Percentiles rank a stretch among this genome's conserved stretches.
These are phyloP conservation scores for Vaccinium vitisidaea DNA, from an alignment of 148 eudicot genomes.

Conservation along the genomic window DNA sequence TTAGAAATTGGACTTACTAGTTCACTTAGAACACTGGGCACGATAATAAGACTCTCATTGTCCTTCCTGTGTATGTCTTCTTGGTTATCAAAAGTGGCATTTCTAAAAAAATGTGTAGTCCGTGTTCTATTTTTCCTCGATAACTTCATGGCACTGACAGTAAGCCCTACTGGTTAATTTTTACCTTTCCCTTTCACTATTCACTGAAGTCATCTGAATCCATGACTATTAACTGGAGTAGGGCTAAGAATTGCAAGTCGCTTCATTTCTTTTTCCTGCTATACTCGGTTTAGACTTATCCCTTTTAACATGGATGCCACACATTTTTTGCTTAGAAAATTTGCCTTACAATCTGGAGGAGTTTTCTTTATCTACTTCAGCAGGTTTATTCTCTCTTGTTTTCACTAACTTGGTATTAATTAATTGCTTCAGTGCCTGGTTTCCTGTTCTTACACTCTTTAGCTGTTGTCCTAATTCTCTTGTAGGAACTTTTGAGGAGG, in stretches of 20 bases:
- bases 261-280: not conserved
- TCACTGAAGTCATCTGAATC: not conserved
- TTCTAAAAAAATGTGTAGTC: not conserved
- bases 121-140: no score
- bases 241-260: not conserved
- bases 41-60: not conserved
- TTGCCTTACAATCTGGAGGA: not conserved
- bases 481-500: slow-evolving; percentile 73
- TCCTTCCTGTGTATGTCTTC: not conserved
- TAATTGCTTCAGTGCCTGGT: not conserved
- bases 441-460: not conserved
- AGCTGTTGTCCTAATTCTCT: slow-evolving; percentile 1
- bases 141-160: no score
- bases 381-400: not conserved
- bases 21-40: no score
- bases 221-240: not conserved
- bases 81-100: not conserved
- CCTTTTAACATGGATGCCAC: not conserved
- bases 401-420: not conserved
- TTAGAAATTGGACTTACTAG: not conserved
- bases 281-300: not conserved
- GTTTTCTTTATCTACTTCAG: not conserved
- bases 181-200: not conserved
- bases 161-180: not conserved
- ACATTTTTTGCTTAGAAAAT: not conserved